Percentiles rank a stretch among this genome's conserved stretches.
These are phyloP conservation scores for Penicillium hordei DNA, from an alignment of 2,329 filamentous ascomycete genomes.

Conservation along the genomic window DNA sequence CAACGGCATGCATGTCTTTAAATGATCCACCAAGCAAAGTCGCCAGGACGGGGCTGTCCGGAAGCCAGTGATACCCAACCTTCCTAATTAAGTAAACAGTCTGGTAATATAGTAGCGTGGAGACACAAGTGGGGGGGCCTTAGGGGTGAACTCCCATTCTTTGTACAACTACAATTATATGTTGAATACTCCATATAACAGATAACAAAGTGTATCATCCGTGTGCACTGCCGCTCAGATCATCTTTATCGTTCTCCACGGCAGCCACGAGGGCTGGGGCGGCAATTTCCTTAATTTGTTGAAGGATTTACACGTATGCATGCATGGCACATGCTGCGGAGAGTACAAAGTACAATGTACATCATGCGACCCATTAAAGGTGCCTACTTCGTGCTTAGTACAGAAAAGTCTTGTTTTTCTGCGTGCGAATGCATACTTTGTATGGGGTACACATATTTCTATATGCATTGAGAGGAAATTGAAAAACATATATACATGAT, in stretches of 20 bases:
- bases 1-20: background rate
- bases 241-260: background rate
- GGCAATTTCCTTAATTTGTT: background rate
- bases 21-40: conserved; percentile 2
- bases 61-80: background rate
- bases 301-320: background rate
- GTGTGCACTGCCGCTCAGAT: background rate
- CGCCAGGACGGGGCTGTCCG: background rate
- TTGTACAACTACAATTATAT: background rate
- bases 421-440: background rate
- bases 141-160: background rate
- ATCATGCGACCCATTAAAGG: background rate
- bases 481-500: too few relatives aligned
- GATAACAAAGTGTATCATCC: background rate
- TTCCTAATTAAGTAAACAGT: conserved; percentile 5
- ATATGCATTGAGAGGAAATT: background rate
- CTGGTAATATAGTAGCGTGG: background rate
- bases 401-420: background rate
- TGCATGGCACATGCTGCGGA: background rate
- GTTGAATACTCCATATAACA: background rate
- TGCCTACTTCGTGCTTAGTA: background rate
- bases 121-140: background rate
- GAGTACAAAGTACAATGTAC: background rate
- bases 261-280: background rate
- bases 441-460: background rate